Evolutionary conservation across 306 rosid species (phyloP).

Genomic region (Vigna reflexopilosa): DNA sequence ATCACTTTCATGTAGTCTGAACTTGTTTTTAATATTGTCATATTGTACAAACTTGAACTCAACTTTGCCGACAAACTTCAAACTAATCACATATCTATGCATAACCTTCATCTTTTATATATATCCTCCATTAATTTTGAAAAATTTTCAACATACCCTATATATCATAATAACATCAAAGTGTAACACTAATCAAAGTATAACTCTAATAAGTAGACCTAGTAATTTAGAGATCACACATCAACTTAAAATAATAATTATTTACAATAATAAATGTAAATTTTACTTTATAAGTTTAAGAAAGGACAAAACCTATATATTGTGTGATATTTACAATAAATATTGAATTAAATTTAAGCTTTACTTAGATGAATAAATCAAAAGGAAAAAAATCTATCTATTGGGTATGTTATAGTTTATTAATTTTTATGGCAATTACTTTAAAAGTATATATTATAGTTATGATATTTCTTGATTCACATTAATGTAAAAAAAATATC

Average conservation of each 20-base stretch:
- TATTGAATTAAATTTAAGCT: no score
- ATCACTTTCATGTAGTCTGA: conserved; percentile 44
- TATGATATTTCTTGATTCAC: no score
- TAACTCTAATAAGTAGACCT: no score
- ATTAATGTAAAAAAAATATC: no score
- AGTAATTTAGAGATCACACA: no score
- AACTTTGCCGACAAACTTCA: conserved; percentile 49
- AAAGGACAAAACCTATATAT: not conserved
- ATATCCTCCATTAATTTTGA: conserved; percentile 9
- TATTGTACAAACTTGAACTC: conserved; percentile 43
- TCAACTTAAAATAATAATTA: no score
- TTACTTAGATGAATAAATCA: not conserved
- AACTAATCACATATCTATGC: conserved; percentile 21
- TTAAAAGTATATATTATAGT: no score
- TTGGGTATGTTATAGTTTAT: no score
- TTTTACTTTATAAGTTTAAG: no score
- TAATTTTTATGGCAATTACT: no score
- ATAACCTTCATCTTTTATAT: conserved; percentile 4
- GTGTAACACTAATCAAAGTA: not conserved
- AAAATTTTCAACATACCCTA: not conserved
- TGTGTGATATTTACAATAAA: no score
- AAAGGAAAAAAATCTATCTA: not conserved
- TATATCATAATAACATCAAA: conserved; percentile 25
- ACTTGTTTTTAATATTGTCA: conserved; percentile 19
- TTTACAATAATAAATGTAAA: no score